These are phyloP conservation scores for Phoma sp. DNA, from an alignment of 2,329 filamentous ascomycete genomes.

Conservation along the genomic window DNA sequence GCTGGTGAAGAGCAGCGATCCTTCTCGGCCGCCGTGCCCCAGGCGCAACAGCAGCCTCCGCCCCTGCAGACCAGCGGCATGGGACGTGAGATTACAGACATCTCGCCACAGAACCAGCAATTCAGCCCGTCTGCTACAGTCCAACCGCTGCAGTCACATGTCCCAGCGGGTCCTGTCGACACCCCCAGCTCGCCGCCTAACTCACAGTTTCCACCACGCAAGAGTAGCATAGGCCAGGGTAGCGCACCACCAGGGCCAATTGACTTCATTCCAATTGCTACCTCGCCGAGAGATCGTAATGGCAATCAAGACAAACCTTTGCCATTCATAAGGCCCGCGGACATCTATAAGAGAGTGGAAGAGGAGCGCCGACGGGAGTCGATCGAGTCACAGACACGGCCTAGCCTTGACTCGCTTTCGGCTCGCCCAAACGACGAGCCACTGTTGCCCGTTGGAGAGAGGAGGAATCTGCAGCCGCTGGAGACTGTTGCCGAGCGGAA, in stretches of 20 bases:
- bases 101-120: constrained; percentile 52
- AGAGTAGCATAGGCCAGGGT: constrained; percentile 64
- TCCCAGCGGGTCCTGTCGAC: constrained; percentile 47
- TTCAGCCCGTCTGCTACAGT: constrained; percentile 59
- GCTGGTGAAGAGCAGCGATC: constrained; percentile 59
- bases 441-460: constrained; percentile 27
- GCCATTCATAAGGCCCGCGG: constrained; percentile 73
- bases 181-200: constrained; percentile 35
- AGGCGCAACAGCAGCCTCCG: constrained; percentile 25
- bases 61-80: constrained; percentile 33
- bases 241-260: constrained; percentile 24
- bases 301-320: constrained; percentile 57
- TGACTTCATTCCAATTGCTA: constrained; percentile 18
- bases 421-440: constrained; percentile 31
- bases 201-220: constrained; percentile 63
- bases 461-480: constrained; percentile 44
- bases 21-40: constrained; percentile 51
- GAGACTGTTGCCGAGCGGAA: constrained; percentile 64
- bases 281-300: constrained; percentile 35
- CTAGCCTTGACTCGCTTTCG: constrained; percentile 61
- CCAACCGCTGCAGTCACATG: constrained; percentile 54
- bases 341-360: constrained; percentile 75
- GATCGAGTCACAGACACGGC: constrained; percentile 60
- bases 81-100: constrained; percentile 42
- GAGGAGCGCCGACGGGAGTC: constrained; percentile 68